These are phyloP conservation scores for Naganishia vaughanmartiniae DNA, from an alignment of 768 basidiomycete species.

Conservation along the genomic window DNA sequence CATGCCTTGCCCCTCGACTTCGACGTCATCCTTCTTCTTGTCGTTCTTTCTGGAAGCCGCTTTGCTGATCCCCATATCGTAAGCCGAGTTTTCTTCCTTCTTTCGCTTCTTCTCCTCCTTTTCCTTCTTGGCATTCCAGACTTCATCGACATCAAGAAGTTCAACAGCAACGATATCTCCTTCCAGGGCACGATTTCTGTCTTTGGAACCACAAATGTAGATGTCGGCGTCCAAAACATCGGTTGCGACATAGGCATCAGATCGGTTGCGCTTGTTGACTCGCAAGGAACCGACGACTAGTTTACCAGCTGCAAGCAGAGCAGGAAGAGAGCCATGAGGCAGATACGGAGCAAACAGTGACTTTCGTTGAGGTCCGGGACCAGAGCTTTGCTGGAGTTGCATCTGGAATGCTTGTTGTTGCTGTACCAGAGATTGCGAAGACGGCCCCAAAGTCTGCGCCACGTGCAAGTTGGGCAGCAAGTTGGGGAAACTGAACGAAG, in stretches of 20 bases:
- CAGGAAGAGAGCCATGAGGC: slow-evolving; percentile 94
- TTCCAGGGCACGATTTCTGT: slow-evolving; percentile 95
- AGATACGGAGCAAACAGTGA: slow-evolving; percentile 98
- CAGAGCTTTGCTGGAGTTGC: slow-evolving; percentile 87
- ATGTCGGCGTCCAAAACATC: slow-evolving; percentile 98
- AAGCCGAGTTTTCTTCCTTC: slow-evolving; percentile 98
- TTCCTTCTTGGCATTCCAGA: slow-evolving; percentile 94
- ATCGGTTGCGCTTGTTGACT: slow-evolving; percentile 97
- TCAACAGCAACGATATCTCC: slow-evolving; percentile 97
- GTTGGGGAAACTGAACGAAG: slow-evolving; percentile 95
- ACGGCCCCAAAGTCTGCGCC: slow-evolving; percentile 87
- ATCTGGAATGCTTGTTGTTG: slow-evolving; percentile 92
- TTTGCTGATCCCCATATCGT: slow-evolving; percentile 67
- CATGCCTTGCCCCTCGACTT: slow-evolving; percentile 96
- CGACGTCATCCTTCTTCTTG: slow-evolving; percentile 99
- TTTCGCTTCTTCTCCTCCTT: slow-evolving; percentile 99
- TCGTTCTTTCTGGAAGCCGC: slow-evolving; percentile 67
- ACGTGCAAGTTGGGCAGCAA: slow-evolving; percentile 98
- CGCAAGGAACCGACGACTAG: slow-evolving; percentile 94
- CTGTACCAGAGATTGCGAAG: slow-evolving; percentile 71
- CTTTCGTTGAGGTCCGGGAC: slow-evolving; percentile 84
- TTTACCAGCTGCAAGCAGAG: slow-evolving; percentile 92
- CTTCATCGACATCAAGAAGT: slow-evolving; percentile 94
- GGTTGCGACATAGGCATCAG: slow-evolving; percentile 96
- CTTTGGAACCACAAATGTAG: slow-evolving; percentile 97